Conservation (phyloP, 2,329 filamentous ascomycete genomes). For the Aspergillus neotritici region DNA sequence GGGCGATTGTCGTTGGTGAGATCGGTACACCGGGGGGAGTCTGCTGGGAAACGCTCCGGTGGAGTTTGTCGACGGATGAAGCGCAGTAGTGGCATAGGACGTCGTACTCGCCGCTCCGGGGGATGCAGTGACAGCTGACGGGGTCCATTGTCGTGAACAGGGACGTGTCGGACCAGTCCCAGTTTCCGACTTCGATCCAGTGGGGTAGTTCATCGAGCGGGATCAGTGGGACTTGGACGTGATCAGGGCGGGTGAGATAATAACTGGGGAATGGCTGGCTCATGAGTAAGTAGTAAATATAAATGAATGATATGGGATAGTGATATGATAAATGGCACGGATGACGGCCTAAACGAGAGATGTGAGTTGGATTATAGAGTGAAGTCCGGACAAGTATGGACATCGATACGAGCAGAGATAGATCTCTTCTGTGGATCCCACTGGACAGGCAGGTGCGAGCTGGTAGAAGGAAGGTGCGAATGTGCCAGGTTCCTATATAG, state of each 20-base stretch:
- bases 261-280: constrained; percentile 30
- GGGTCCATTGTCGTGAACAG: constrained; percentile 19
- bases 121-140: constrained; percentile 17
- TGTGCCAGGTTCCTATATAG: too few species aligned
- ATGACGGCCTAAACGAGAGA: not conserved
- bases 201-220: constrained; percentile 40
- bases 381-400: too few species aligned
- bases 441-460: too few species aligned
- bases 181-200: constrained; percentile 28
- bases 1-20: not conserved
- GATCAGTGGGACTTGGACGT: constrained; percentile 35
- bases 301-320: not conserved
- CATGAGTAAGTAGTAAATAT: constrained; percentile 4
- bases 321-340: not conserved
- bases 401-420: too few species aligned
- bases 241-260: constrained; percentile 36
- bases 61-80: constrained; percentile 16
- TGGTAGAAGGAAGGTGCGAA: too few species aligned
- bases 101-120: constrained; percentile 30
- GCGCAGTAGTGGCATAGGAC: constrained; percentile 28
- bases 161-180: constrained; percentile 15
- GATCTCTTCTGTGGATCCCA: too few species aligned
- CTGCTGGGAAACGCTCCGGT: constrained; percentile 22
- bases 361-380: not conserved
- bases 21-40: constrained; percentile 4